Percentiles rank a stretch among this genome's conserved stretches.
Evolutionary conservation across 345 rosid species (phyloP).

Genomic region (Raphanus sativus): DNA sequence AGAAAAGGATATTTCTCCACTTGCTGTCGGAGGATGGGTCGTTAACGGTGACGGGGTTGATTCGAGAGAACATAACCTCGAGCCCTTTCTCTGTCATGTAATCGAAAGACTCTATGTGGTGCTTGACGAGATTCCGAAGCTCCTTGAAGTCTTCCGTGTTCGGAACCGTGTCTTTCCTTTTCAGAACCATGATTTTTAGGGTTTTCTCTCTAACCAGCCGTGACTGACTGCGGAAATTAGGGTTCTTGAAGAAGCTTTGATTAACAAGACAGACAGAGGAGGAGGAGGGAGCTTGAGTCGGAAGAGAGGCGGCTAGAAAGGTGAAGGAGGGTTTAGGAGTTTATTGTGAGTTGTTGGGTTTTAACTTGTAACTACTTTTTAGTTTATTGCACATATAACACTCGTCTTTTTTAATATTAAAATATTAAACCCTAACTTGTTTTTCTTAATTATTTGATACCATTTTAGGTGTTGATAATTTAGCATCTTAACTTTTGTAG

Average conservation of each 20-base stretch:
- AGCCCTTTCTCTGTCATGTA: constrained; percentile 78
- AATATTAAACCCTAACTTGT: neutral
- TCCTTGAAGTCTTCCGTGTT: constrained; percentile 46
- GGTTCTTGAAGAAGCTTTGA: neutral
- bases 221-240: neutral
- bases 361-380: neutral
- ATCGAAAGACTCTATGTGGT: constrained; percentile 84
- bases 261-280: neutral
- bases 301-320: neutral
- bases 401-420: neutral
- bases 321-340: neutral
- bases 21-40: constrained; percentile 48
- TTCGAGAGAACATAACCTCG: constrained; percentile 57
- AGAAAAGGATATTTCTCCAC: constrained; percentile 75
- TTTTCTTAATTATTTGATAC: neutral
- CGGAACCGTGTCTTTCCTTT: constrained; percentile 22
- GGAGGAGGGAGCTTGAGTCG: neutral
- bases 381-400: neutral
- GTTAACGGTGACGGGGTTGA: constrained; percentile 57
- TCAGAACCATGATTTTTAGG: constrained; percentile 17
- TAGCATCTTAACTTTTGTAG: neutral
- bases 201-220: neutral
- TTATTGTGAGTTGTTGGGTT: neutral
- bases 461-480: neutral
- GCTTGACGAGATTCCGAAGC: constrained; percentile 65